phyloP scores from a whole-genome alignment of 768 basidiomycete genomes.

The Nidularia pulvinata region DNA sequence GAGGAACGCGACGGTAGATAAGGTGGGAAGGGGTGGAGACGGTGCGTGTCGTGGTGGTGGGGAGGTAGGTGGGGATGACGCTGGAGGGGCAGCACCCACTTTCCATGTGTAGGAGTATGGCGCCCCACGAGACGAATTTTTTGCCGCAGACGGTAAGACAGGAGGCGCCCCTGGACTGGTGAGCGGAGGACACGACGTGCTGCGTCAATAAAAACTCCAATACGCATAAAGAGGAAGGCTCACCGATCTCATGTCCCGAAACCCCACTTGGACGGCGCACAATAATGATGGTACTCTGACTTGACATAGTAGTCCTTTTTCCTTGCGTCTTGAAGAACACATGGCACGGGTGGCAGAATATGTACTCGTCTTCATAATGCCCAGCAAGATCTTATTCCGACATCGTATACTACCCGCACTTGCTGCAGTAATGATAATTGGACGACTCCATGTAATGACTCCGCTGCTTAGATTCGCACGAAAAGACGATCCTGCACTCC shows the following conservation, averaged over 20 bases:
- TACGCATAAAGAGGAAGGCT: no score
- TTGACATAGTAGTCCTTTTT: no score
- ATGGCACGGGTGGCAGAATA: no score
- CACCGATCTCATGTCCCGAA: conserved; percentile 26
- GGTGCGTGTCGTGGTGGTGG: no score
- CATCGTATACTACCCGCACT: background rate
- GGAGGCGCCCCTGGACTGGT: conserved; percentile 32
- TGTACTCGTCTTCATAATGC: no score
- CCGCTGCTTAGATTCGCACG: conserved; percentile 29
- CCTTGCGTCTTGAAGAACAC: no score
- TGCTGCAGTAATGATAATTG: conserved; percentile 38
- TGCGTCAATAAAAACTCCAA: conserved; percentile 4
- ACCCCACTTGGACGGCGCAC: conserved; percentile 29
- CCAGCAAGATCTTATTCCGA: no score
- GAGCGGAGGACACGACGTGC: conserved; percentile 55
- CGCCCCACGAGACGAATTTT: conserved; percentile 50
- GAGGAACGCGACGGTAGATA: no score
- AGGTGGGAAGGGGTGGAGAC: no score
- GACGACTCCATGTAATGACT: conserved; percentile 48
- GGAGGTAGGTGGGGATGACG: conserved; percentile 22
- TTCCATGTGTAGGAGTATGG: conserved; percentile 65
- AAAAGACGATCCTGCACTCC: conserved; percentile 39
- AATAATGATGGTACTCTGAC: no score
- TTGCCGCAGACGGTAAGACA: conserved; percentile 41
- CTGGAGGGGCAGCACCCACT: conserved; percentile 55